Evolutionary conservation across 306 rosid genomes (phyloP).

Genomic region (Lathyrus sativus): DNA sequence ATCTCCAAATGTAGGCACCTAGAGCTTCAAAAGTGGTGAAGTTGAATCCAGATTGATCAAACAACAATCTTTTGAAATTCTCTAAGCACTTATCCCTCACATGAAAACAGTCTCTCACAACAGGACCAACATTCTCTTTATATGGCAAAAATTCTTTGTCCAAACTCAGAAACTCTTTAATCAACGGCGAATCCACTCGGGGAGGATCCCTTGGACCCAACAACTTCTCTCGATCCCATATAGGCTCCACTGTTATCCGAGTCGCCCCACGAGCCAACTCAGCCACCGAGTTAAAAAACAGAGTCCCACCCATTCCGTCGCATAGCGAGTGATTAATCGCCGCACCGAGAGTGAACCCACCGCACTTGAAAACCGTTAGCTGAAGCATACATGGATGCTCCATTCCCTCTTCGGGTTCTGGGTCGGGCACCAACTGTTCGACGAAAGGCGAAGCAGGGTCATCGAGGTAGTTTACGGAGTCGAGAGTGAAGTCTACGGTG

Average conservation of each 20-base stretch:
- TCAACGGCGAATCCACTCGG: slow-evolving; percentile 43
- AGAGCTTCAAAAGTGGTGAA: slow-evolving; percentile 88
- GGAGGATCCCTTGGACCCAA: slow-evolving; percentile 60
- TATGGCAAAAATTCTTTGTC: slow-evolving; percentile 53
- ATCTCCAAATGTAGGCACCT: slow-evolving; percentile 87
- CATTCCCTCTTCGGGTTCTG: slow-evolving; percentile 49
- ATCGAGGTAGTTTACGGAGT: slow-evolving; percentile 55
- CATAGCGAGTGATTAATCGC: slow-evolving; percentile 70
- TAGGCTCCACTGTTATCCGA: slow-evolving; percentile 41
- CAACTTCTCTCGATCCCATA: slow-evolving; percentile 59
- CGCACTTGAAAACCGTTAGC: slow-evolving; percentile 68
- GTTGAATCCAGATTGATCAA: slow-evolving; percentile 53
- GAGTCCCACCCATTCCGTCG: slow-evolving; percentile 78
- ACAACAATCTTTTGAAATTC: slow-evolving; percentile 45
- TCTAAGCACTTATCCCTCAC: slow-evolving; percentile 63
- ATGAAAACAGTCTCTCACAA: slow-evolving; percentile 56
- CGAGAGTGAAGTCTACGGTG: slow-evolving; percentile 55
- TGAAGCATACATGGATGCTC: slow-evolving; percentile 66
- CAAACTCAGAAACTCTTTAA: slow-evolving; percentile 56
- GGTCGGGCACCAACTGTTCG: slow-evolving; percentile 72
- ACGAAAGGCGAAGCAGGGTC: slow-evolving; percentile 47
- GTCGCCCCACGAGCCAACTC: slow-evolving; percentile 75
- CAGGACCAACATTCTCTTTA: slow-evolving; percentile 41
- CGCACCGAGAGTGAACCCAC: slow-evolving; percentile 78
- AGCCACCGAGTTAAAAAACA: slow-evolving; percentile 70